These are phyloP conservation scores for Annulohypoxylon stygium DNA, from an alignment of 495 filamentous ascomycete species.

Conservation along the genomic window DNA sequence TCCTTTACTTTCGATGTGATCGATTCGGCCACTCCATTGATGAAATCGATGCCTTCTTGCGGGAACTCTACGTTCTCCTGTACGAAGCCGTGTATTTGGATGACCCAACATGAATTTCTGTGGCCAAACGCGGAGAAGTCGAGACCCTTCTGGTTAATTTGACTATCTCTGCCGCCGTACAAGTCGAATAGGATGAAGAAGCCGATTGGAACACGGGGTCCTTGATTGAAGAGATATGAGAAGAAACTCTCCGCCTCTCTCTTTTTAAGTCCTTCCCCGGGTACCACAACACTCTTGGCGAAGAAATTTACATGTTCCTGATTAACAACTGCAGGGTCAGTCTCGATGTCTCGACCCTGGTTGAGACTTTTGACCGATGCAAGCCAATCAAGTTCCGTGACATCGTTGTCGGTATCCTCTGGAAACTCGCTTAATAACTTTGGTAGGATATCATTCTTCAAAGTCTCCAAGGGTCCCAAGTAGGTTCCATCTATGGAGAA, in stretches of 20 bases:
- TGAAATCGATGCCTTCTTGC: constrained; percentile 52
- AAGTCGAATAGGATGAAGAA: constrained; percentile 62
- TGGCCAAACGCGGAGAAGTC: constrained; percentile 60
- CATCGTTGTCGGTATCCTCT: constrained; percentile 26
- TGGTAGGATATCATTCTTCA: constrained; percentile 48
- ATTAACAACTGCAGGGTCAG: constrained; percentile 42
- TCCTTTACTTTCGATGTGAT: constrained; percentile 49
- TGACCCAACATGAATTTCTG: constrained; percentile 62
- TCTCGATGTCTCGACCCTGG: constrained; percentile 46
- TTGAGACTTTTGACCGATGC: constrained; percentile 48
- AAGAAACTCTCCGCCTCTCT: constrained; percentile 55
- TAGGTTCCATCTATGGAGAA: constrained; percentile 56
- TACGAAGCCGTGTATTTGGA: constrained; percentile 63
- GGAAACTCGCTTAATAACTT: constrained; percentile 47
- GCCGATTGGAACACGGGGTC: constrained; percentile 11
- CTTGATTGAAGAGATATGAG: constrained; percentile 45
- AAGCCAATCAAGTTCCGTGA: constrained; percentile 46
- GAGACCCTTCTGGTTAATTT: constrained; percentile 53
- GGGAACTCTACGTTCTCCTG: constrained; percentile 52
- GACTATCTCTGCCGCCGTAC: constrained; percentile 61
- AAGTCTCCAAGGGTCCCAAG: constrained; percentile 43
- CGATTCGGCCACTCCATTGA: constrained; percentile 56
- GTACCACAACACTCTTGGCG: constrained; percentile 59
- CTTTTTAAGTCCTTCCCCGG: constrained; percentile 37
- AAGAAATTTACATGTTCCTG: constrained; percentile 59